Evolutionary conservation across 148 eudicot species (phyloP).

Genomic region (Mesembryanthemum crystallinum): DNA sequence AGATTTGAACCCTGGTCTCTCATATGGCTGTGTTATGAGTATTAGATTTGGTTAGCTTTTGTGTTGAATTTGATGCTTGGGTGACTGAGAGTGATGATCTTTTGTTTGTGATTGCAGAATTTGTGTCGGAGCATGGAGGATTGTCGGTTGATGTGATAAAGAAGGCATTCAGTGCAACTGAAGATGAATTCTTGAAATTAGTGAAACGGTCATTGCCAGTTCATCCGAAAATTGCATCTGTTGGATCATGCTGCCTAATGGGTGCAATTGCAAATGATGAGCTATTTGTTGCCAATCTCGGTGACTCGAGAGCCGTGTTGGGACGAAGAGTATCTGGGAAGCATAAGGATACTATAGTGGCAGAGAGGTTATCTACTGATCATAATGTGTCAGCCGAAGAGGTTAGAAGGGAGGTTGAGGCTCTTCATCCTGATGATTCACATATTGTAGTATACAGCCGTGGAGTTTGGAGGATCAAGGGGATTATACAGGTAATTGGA

Average conservation of each 20-base stretch:
- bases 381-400: conserved; percentile 56
- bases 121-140: conserved; percentile 42
- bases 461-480: conserved; percentile 69
- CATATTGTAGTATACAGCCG: conserved; percentile 42
- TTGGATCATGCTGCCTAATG: conserved; percentile 62
- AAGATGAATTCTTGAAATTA: conserved; percentile 42
- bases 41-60: not conserved
- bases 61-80: not conserved
- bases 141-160: conserved; percentile 43
- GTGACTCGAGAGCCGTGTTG: conserved; percentile 66
- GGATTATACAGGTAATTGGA: conserved; percentile 55
- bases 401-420: conserved; percentile 56
- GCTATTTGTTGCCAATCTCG: conserved; percentile 59
- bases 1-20: not conserved
- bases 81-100: not conserved
- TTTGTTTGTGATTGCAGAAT: conserved; percentile 25
- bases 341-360: conserved; percentile 31
- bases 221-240: conserved; percentile 41
- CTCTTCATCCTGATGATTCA: conserved; percentile 61
- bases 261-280: conserved; percentile 55
- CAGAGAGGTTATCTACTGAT: conserved; percentile 54
- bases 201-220: conserved; percentile 34
- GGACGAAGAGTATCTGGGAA: conserved; percentile 36
- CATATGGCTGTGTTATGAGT: not conserved
- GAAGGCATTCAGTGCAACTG: conserved; percentile 59